Evolutionary conservation across 169 alveolate species (phyloP), one percentile per base, ranked within the genome.

Genomic region (Cryptosporidium canis): DNA sequence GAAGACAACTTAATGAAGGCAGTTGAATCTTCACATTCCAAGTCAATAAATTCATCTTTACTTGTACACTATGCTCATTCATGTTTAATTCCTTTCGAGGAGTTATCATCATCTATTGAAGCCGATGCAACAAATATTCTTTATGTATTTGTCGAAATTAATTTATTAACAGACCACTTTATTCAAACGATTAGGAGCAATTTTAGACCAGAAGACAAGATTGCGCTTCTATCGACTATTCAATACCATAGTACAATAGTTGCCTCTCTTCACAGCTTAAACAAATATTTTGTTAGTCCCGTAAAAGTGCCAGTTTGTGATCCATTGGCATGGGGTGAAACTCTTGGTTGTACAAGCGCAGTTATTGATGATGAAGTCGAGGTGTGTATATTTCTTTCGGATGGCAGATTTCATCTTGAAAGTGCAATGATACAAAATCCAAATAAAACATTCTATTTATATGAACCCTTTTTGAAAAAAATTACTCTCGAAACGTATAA

Each of bases 391-490:
- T 98, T 98, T 67, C 94, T 98, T 24, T 98, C 99, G 24, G 99
- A 98, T 92, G 99, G 99, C 0, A 94, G 99, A 90, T 98, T 98
- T 93, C 99, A 98, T 93, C 95, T 98, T 91, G 99, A 98, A 93
- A 95, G 99, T 83, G 96, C 99, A 31, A 97, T 98, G 98, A 98
- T 98, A 27, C 98, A 96, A 83, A 98, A 98, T 91, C 99, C 99
- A 31, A 91, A 94, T 53, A 90, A 94, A 67, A 66, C 67, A 43
- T 96, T 97, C 85, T 98, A 83, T 83, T 94, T 98, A 90, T 98
- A 96, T 90, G 97, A 98, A 90, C 99, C 99, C 45, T 98, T 96
- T 92, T 91, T 95, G 43, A 95, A 96, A 90, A 82, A 91, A 61
- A 87, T 97, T 56, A 94, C 98, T 24, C 92, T 90, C 41, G 99